Evolutionary conservation across 2,329 filamentous ascomycete genomes (phyloP).

Genomic region (Talaromyces sp.): DNA sequence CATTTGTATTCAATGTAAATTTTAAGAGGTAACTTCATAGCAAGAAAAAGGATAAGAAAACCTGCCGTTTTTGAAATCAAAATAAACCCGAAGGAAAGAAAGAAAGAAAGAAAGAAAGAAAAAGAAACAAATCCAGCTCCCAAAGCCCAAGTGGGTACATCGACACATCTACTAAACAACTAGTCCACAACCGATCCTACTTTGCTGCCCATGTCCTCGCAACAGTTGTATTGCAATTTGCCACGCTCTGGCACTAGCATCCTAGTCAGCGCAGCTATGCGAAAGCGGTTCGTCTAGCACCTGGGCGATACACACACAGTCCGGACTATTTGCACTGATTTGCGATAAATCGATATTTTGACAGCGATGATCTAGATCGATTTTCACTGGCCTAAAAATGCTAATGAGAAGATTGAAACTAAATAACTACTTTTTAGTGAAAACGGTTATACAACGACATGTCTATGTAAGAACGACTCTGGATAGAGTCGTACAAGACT

Average conservation of each 20-base stretch:
- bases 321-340: neutral
- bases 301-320: neutral
- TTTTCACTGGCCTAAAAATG: slow-evolving; percentile 4
- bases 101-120: neutral
- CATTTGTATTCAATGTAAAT: neutral
- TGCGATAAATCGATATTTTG: neutral
- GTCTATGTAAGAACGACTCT: neutral
- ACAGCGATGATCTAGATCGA: slow-evolving; percentile 15
- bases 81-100: too few species aligned
- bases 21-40: neutral
- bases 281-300: neutral
- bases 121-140: neutral
- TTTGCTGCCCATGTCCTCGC: neutral
- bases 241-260: neutral
- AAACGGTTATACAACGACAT: neutral
- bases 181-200: neutral
- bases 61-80: too few species aligned
- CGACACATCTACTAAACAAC: neutral
- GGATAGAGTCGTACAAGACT: neutral
- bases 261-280: neutral
- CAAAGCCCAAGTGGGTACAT: neutral
- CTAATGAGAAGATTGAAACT: neutral
- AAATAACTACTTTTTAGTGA: neutral
- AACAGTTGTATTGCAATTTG: neutral
- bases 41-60: neutral